phyloP scores from a whole-genome alignment of 2,329 filamentous ascomycete species.

The Pseudogymnoascus sp. region DNA sequence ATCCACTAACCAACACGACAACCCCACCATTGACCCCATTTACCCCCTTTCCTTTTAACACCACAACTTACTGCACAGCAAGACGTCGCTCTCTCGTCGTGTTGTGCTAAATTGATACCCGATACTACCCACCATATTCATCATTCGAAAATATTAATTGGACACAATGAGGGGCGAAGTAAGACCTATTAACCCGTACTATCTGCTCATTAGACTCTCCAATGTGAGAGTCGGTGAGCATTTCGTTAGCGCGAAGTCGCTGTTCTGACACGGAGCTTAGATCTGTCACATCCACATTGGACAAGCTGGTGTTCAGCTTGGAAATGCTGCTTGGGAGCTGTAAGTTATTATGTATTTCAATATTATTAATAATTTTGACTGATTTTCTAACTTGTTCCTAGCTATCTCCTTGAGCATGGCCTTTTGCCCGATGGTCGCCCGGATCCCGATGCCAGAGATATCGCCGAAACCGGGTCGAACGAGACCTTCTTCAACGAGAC shows the following conservation, averaged over 20 bases:
- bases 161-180: constrained; percentile 10
- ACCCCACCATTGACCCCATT: constrained; percentile 10
- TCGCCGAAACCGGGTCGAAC: constrained; percentile 47
- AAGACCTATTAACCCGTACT: constrained; percentile 10
- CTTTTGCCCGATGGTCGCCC: constrained; percentile 50
- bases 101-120: constrained; percentile 5
- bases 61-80: constrained; percentile 9
- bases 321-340: constrained; percentile 62
- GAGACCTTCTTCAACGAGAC: constrained; percentile 62
- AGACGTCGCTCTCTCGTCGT: constrained; percentile 3
- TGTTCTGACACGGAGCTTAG: constrained; percentile 30
- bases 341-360: constrained; percentile 33
- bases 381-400: constrained; percentile 26
- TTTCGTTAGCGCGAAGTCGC: constrained; percentile 9
- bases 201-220: constrained; percentile 8
- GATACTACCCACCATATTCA: constrained; percentile 9
- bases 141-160: constrained; percentile 3
- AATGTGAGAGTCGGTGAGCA: constrained; percentile 7
- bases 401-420: constrained; percentile 59
- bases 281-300: constrained; percentile 60
- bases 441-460: constrained; percentile 44
- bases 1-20: not conserved
- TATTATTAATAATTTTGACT: not conserved
- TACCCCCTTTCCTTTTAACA: constrained; percentile 8
- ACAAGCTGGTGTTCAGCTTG: constrained; percentile 59